These are phyloP conservation scores for Vitis riparia DNA, from an alignment of 164 flowering plant species.

Conservation along the genomic window DNA sequence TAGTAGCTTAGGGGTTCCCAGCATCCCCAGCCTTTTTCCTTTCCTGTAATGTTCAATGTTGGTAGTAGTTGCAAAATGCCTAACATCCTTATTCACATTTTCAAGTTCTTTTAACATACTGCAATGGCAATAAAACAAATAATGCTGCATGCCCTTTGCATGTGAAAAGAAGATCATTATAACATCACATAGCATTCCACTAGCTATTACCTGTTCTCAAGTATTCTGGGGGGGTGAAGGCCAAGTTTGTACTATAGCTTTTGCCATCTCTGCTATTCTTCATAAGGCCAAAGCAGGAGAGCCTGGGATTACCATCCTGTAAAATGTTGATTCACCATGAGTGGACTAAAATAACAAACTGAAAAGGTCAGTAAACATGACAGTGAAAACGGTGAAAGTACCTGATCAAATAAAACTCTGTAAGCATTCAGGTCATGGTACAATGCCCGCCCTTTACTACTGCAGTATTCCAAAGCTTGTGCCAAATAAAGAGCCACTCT, in stretches of 20 bases:
- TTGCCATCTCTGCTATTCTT: conserved; percentile 66
- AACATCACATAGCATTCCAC: background rate
- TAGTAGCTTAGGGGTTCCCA: background rate
- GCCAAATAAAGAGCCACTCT: conserved; percentile 56
- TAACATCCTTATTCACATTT: background rate
- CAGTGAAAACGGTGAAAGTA: conserved; percentile 8
- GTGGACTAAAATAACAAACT: background rate
- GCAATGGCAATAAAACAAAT: background rate
- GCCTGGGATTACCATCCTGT: conserved; percentile 58
- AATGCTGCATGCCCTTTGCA: background rate
- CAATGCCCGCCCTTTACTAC: conserved; percentile 48
- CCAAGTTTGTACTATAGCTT: conserved; percentile 62
- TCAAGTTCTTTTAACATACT: background rate
- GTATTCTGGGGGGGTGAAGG: conserved; percentile 62
- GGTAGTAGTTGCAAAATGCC: background rate
- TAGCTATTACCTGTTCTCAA: conserved; percentile 43
- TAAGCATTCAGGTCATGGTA: conserved; percentile 64
- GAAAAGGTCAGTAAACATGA: background rate
- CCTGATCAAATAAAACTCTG: conserved; percentile 51
- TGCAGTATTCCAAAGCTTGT: conserved; percentile 59
- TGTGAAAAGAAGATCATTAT: background rate
- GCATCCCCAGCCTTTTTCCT: background rate
- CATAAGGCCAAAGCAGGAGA: conserved; percentile 64
- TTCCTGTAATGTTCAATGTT: background rate
- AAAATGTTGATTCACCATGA: conserved; percentile 2